Evolutionary conservation across 2,329 filamentous ascomycete species (phyloP).

Genomic region (Didymella glomerata): DNA sequence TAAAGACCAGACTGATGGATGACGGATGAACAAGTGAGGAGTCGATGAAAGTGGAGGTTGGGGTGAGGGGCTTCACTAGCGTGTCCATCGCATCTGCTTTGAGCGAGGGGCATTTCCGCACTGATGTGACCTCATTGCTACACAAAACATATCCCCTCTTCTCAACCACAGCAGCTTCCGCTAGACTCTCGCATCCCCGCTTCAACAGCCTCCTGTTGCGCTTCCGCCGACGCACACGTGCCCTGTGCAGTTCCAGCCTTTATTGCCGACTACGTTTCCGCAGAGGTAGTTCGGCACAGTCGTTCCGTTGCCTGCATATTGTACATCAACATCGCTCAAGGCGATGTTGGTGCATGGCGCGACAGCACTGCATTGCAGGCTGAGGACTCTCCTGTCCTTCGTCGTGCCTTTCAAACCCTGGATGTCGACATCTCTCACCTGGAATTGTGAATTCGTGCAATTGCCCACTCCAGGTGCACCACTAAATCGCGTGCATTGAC

Average conservation of each 20-base stretch:
- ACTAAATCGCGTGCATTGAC: constrained; percentile 53
- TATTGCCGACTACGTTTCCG: constrained; percentile 29
- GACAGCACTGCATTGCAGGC: constrained; percentile 42
- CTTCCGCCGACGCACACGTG: constrained; percentile 32
- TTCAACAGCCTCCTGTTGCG: constrained; percentile 30
- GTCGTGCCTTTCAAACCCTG: constrained; percentile 44
- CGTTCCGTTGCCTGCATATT: constrained; percentile 26
- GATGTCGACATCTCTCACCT: constrained; percentile 49
- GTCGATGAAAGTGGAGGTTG: constrained; percentile 21
- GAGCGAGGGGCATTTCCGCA: constrained; percentile 6
- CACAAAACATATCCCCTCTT: background rate
- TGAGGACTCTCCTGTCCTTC: constrained; percentile 26
- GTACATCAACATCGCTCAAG: constrained; percentile 28
- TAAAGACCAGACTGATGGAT: constrained; percentile 4
- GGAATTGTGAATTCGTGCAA: constrained; percentile 53
- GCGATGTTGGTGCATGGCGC: constrained; percentile 35
- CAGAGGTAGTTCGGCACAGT: constrained; percentile 27
- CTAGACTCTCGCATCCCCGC: constrained; percentile 11
- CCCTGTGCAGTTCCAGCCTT: constrained; percentile 35
- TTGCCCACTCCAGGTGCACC: constrained; percentile 46
- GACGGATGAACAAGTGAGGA: constrained; percentile 14
- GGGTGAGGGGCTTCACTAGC: constrained; percentile 19
- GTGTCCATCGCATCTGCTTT: background rate
- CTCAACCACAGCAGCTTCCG: constrained; percentile 1
- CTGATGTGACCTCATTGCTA: constrained; percentile 3